Evolutionary conservation across 345 rosid genomes (phyloP).

Genomic region (Pelargonium nanum): DNA sequence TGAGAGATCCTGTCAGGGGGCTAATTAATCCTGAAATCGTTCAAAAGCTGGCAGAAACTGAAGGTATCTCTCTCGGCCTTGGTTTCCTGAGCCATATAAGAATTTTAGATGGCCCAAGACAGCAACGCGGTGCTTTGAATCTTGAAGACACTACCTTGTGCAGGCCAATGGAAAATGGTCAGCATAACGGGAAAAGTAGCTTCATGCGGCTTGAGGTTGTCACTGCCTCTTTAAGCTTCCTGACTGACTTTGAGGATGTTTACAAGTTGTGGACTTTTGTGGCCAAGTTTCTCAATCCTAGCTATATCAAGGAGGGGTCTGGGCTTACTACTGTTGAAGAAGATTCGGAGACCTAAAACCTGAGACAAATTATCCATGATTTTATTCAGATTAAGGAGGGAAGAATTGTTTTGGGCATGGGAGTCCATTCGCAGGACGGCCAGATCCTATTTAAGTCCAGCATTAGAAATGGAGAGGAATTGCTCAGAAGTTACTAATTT

Average conservation of each 20-base stretch:
- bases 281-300: slow-evolving; percentile 77
- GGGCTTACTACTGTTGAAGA: slow-evolving; percentile 71
- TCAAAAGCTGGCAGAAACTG: slow-evolving; percentile 86
- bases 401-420: slow-evolving; percentile 4
- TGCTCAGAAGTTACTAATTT: slow-evolving; percentile 17
- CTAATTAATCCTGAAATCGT: slow-evolving; percentile 85
- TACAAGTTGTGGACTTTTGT: slow-evolving; percentile 83
- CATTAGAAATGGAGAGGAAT: too few relatives aligned
- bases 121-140: slow-evolving; percentile 31
- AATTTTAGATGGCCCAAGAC: slow-evolving; percentile 47
- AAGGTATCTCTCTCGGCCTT: slow-evolving; percentile 76
- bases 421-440: not conserved
- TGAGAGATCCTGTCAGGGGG: slow-evolving; percentile 58
- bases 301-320: slow-evolving; percentile 48
- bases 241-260: slow-evolving; percentile 95
- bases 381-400: slow-evolving; percentile 11
- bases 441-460: not conserved
- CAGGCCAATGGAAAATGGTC: slow-evolving; percentile 65
- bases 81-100: slow-evolving; percentile 89
- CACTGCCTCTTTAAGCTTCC: slow-evolving; percentile 89
- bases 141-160: slow-evolving; percentile 52
- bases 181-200: slow-evolving; percentile 41
- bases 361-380: slow-evolving; percentile 6
- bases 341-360: slow-evolving; percentile 43
- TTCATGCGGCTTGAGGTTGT: slow-evolving; percentile 81